Evolutionary conservation across 2,329 filamentous ascomycete genomes (phyloP).

Genomic region (Magnaporthiopsis incrustans): DNA sequence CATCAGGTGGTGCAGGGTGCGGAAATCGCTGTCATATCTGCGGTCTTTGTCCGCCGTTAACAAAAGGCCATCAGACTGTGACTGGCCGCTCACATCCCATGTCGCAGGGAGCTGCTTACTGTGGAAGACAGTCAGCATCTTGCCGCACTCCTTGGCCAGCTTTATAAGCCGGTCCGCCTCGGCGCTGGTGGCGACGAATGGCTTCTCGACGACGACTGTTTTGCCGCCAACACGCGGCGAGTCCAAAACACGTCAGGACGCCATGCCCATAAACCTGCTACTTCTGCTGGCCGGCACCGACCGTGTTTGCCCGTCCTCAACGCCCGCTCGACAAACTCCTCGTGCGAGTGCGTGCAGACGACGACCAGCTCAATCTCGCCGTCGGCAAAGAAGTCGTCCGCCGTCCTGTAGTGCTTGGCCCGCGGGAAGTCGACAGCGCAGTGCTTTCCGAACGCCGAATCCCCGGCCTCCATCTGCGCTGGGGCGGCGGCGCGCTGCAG

Average conservation of each 20-base stretch:
- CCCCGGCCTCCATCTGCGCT: neutral
- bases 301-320: constrained; percentile 52
- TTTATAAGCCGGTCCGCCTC: constrained; percentile 48
- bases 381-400: constrained; percentile 53
- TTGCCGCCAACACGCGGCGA: neutral
- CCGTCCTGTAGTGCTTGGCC: constrained; percentile 47
- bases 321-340: constrained; percentile 43
- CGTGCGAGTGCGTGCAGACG: constrained; percentile 52
- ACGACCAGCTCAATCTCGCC: constrained; percentile 51
- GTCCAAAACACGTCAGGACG: neutral
- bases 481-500: constrained; percentile 34
- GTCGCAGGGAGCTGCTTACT: constrained; percentile 30
- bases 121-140: constrained; percentile 44
- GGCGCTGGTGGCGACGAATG: constrained; percentile 50
- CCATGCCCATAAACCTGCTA: neutral
- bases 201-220: constrained; percentile 56
- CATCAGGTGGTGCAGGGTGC: constrained; percentile 49
- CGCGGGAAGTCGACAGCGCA: constrained; percentile 39
- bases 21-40: constrained; percentile 50
- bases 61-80: neutral
- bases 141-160: constrained; percentile 36
- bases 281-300: constrained; percentile 13
- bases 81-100: too few species aligned
- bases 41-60: constrained; percentile 23
- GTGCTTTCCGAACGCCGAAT: constrained; percentile 24